Percentiles rank a stretch among this genome's conserved stretches.
These are phyloP conservation scores for Neurospora tetraspora DNA, from an alignment of 495 filamentous ascomycete genomes.

Conservation along the genomic window DNA sequence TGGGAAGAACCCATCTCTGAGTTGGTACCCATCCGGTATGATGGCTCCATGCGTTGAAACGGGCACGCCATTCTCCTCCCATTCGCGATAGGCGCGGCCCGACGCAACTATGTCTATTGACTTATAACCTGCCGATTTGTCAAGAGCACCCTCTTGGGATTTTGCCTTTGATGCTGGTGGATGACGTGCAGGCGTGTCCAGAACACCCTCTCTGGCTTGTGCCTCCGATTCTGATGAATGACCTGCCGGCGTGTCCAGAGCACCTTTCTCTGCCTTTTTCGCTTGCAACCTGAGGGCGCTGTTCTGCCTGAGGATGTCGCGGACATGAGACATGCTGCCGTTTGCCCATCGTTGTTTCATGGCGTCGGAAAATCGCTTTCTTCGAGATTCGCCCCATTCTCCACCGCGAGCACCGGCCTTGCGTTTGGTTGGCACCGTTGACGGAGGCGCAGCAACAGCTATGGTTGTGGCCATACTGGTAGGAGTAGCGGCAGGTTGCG, in stretches of 20 bases:
- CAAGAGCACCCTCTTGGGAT: not conserved
- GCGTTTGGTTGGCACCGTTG: not conserved
- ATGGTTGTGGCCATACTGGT: not conserved
- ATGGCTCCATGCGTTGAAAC: slow-evolving; percentile 2
- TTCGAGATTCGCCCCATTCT: not conserved
- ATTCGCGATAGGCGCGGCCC: slow-evolving; percentile 14
- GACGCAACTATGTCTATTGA: slow-evolving; percentile 13
- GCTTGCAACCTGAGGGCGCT: slow-evolving; percentile 5
- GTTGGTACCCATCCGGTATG: slow-evolving; percentile 15
- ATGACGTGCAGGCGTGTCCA: not conserved
- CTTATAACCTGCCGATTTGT: not conserved
- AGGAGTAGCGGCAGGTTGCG: not conserved
- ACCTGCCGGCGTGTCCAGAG: not conserved
- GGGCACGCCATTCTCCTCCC: slow-evolving; percentile 3
- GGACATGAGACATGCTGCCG: slow-evolving; percentile 13
- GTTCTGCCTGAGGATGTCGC: not conserved
- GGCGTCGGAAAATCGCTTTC: not conserved
- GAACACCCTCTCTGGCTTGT: not conserved
- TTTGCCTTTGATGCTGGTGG: not conserved
- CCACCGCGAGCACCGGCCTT: not conserved
- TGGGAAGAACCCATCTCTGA: slow-evolving; percentile 3
- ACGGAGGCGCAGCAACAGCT: not conserved
- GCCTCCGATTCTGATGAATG: not conserved
- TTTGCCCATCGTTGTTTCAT: slow-evolving; percentile 15
- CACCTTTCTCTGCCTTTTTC: not conserved